phyloP scores from a whole-genome alignment of 1,139 yeast species.

The Saccharomycopsis hybrid region DNA sequence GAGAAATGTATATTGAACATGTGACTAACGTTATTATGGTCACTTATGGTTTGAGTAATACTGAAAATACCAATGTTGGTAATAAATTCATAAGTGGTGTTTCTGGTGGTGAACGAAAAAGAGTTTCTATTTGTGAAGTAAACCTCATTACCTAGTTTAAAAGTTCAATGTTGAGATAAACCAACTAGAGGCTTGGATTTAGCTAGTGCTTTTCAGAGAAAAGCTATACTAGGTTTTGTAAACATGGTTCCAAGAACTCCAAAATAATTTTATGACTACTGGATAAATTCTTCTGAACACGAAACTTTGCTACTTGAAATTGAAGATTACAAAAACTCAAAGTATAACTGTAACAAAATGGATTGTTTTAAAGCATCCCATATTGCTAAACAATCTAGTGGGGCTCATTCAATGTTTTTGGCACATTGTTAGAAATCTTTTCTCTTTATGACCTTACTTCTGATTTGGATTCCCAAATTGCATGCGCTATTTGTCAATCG shows the following conservation, averaged over 20 bases:
- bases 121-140: conserved; percentile 69
- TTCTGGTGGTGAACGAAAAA: conserved; percentile 80
- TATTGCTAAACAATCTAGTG: conserved; percentile 45
- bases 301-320: conserved; percentile 34
- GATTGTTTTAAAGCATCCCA: conserved; percentile 45
- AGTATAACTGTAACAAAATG: too few relatives aligned
- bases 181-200: conserved; percentile 58
- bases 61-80: conserved; percentile 66
- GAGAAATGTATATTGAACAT: conserved; percentile 45
- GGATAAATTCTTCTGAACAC: conserved; percentile 62
- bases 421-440: conserved; percentile 62
- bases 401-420: conserved; percentile 54
- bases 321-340: conserved; percentile 30
- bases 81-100: conserved; percentile 70
- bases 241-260: conserved; percentile 61
- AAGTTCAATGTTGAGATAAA: conserved; percentile 55
- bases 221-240: conserved; percentile 56
- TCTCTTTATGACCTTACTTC: conserved; percentile 95
- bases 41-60: conserved; percentile 55
- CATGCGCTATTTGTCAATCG: conserved; percentile 77
- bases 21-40: conserved; percentile 55
- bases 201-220: conserved; percentile 60
- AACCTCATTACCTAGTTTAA: conserved; percentile 40
- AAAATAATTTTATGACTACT: conserved; percentile 58
- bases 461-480: conserved; percentile 87